phyloP scores from a whole-genome alignment of 495 filamentous ascomycete genomes.

The Xylaria longipes region DNA sequence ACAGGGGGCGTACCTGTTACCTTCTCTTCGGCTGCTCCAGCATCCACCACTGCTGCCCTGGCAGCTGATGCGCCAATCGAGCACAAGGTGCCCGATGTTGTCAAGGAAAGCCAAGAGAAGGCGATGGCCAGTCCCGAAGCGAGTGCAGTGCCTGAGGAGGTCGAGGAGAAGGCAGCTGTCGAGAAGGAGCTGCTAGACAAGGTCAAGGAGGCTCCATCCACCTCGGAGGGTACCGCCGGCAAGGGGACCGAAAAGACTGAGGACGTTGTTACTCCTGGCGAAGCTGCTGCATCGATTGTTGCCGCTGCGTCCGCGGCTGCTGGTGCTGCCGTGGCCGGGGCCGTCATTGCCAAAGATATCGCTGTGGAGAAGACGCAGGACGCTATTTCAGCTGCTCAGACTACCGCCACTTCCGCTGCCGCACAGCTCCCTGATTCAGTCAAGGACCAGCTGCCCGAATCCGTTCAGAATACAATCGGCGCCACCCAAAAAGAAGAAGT shows the following conservation, averaged over 20 bases:
- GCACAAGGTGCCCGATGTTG: conserved; percentile 66
- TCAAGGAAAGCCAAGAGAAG: conserved; percentile 70
- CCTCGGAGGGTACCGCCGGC: conserved; percentile 60
- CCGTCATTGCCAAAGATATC: conserved; percentile 41
- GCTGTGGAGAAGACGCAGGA: conserved; percentile 42
- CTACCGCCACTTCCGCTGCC: conserved; percentile 36
- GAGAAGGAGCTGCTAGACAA: conserved; percentile 67
- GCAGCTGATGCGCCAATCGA: conserved; percentile 76
- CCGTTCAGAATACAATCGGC: conserved; percentile 38
- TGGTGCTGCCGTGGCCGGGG: conserved; percentile 48
- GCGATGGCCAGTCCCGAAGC: conserved; percentile 66
- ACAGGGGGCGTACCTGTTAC: conserved; percentile 44
- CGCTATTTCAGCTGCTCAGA: conserved; percentile 34
- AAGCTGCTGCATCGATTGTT: conserved; percentile 48
- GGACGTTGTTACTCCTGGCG: conserved; percentile 46
- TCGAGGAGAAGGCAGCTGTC: conserved; percentile 65
- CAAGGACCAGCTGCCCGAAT: conserved; percentile 43
- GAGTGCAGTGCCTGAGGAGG: conserved; percentile 60
- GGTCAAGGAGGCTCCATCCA: conserved; percentile 62
- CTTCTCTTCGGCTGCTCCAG: conserved; percentile 72
- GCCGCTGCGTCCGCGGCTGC: conserved; percentile 46
- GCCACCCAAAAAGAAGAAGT: conserved; percentile 38
- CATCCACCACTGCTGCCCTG: conserved; percentile 74
- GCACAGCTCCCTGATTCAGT: conserved; percentile 44
- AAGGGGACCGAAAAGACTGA: conserved; percentile 56